Evolutionary conservation across 495 filamentous ascomycete genomes (phyloP), one percentile per base, ranked within the genome.

Genomic region (Penicillium soppii): DNA sequence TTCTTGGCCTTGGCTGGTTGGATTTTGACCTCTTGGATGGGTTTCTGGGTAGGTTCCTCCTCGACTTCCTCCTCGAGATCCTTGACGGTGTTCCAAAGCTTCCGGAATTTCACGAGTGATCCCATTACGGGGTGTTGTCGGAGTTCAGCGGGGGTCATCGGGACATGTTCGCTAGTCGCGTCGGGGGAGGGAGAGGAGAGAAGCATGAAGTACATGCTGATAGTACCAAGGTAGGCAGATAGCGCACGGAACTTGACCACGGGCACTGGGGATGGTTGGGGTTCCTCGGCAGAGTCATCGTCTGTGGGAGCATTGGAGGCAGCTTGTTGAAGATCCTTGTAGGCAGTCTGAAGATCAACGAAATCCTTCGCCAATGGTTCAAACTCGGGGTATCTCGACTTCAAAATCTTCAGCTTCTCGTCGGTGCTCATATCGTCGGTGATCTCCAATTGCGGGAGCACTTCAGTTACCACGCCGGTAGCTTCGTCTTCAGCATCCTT

Each of bases 121-220:
- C 84, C 84, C 90, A 98, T 96, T 32, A 98, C 80, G 13, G 86
- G 80, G 62, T 98, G 94, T 42, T 95, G 88, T 49, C 88, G 84
- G 40, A 98, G 74, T 58, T 94, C 82, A 26, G 79, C 71, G 4
- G 91, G 83, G 4, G 87, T 73, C 67, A 85, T 76, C 12, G 81
- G 67, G n/a, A 71, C 40, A 8, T 71, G 68, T 13, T 76, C 71
- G 10, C 62, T 61, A 30, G 75, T 72, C 13, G 80, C 58, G 21
- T 71, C 77, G 40, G 82, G 71, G 12, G 87, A 77, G 1, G 85
- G 79, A 2, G 90, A 95, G 21, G 90, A 87, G 22, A 97, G 72
- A 33, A 97, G 78, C 47, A 90, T 88, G 66, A 98, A 96, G 66
- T 97, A 98, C 84, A 96, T 90, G 49, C 86, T 84, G 59, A 97